phyloP scores from a whole-genome alignment of 768 basidiomycete genomes.

The Tylopilus subfusipes region DNA sequence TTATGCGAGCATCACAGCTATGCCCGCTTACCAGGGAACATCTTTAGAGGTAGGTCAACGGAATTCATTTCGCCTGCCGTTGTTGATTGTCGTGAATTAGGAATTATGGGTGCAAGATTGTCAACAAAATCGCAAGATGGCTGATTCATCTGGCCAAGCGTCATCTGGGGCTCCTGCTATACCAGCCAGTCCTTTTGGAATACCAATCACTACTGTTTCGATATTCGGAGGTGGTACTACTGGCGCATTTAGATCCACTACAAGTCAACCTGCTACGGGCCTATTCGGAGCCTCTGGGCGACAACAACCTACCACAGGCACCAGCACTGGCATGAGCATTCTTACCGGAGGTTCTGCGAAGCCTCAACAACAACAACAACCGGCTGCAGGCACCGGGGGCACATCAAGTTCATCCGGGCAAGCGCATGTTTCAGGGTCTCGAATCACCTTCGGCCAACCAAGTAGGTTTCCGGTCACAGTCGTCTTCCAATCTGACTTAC shows the following conservation, averaged over 20 bases:
- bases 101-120: conserved; percentile 78
- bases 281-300: conserved; percentile 27
- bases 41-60: conserved; percentile 62
- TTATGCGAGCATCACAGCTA: conserved; percentile 52
- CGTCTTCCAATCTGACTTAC: too few relatives aligned
- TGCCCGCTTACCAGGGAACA: conserved; percentile 71
- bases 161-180: conserved; percentile 21
- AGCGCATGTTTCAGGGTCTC: too few relatives aligned
- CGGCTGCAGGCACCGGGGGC: too few relatives aligned
- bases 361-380: too few relatives aligned
- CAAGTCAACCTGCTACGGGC: conserved; percentile 21
- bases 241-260: conserved; percentile 15
- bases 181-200: conserved; percentile 10
- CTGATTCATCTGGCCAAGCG: conserved; percentile 55
- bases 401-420: too few relatives aligned
- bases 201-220: conserved; percentile 14
- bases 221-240: conserved; percentile 23
- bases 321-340: conserved; percentile 26
- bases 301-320: conserved; percentile 31
- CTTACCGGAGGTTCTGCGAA: conserved; percentile 12
- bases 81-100: conserved; percentile 31
- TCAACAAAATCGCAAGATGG: conserved; percentile 67
- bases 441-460: too few relatives aligned
- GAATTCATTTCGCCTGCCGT: not conserved
- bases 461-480: too few relatives aligned